These are phyloP conservation scores for Vinca minor DNA, from an alignment of 257 asterid genomes.

Conservation along the genomic window DNA sequence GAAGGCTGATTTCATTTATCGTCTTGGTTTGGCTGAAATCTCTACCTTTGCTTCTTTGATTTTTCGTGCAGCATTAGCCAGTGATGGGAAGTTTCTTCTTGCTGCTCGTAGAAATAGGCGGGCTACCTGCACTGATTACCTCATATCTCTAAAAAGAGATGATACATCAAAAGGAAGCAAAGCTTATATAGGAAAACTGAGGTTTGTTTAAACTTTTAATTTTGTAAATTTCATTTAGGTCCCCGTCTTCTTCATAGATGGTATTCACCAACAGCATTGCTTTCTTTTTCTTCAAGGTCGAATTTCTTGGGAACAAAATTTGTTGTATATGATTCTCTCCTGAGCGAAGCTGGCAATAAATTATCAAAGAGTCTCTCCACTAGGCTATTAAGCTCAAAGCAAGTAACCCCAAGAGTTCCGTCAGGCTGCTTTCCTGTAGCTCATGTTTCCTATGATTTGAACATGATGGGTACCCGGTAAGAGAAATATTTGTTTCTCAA, in stretches of 20 bases:
- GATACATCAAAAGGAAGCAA: slow-evolving; percentile 52
- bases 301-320: slow-evolving; percentile 84
- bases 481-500: background rate
- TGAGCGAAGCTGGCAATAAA: slow-evolving; percentile 52
- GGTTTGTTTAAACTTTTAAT: slow-evolving; percentile 33
- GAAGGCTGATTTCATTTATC: background rate
- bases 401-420: slow-evolving; percentile 41
- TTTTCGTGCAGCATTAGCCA: slow-evolving; percentile 61
- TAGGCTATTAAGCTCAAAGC: slow-evolving; percentile 50
- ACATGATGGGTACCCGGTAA: slow-evolving; percentile 80
- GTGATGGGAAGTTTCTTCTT: slow-evolving; percentile 89
- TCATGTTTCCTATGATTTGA: slow-evolving; percentile 74
- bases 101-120: slow-evolving; percentile 81
- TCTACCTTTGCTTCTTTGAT: slow-evolving; percentile 17
- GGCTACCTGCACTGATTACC: slow-evolving; percentile 74
- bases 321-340: slow-evolving; percentile 60
- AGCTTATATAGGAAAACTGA: slow-evolving; percentile 65
- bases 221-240: no score
- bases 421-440: slow-evolving; percentile 65
- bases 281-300: slow-evolving; percentile 40
- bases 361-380: slow-evolving; percentile 49
- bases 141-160: slow-evolving; percentile 59
- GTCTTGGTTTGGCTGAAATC: background rate
- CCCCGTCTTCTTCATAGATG: background rate
- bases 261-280: slow-evolving; percentile 11